Evolutionary conservation across 78 protist species (phyloP), one percentile per base, ranked within the genome.

Genomic region (Capsaspora owczarzaki): DNA sequence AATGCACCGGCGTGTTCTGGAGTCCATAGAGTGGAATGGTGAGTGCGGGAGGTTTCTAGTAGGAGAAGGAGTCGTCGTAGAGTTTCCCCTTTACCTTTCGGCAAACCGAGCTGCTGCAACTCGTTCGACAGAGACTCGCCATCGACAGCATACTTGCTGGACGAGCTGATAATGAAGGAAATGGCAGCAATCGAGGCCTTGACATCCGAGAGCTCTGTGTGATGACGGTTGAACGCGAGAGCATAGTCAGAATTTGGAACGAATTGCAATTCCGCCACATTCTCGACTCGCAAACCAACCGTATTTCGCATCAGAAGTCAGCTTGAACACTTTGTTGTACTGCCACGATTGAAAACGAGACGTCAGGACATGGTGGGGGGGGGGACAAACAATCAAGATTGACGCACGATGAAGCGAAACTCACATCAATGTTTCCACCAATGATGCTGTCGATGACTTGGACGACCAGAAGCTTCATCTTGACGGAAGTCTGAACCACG

Each of bases 81-180:
- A 22, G 89, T 74, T 43, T 74, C 86, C 38, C 89, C 82, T 78
- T 70, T 75, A 61, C 85, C 93, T 22, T 86, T 82, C 56, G 92
- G 95, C 40, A 91, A 71, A 80, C 95, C 95, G 44, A 91, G 87
- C 82, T 91, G 95, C 70, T 87, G 91, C 20, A 91, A 66, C 63
- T 91, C 95, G 35, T 49, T 86, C 37, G 90, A 75, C n/a, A 91
- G 84, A 20, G 75, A 49, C 14, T 51, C 51, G 22, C 78, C 87
- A 31, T 86, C 86, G 74, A 90, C 91, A 74, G 84, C 86, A 70
- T 80, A 81, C 79, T 84, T 82, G 42, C 90, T 91, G 22, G 93
- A 84, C 27, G 63, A 72, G 42, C 75, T 74, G 49, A 91, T n/a
- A 27, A 91, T 89, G 66, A 89, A 91, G 70, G 49, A 79, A 33